A percentile compares a stretch with the other conserved stretches of the same genome.
Conservation (phyloP, 2,329 filamentous ascomycete genomes). For the Aspergillus ochraceoroseus region DNA sequence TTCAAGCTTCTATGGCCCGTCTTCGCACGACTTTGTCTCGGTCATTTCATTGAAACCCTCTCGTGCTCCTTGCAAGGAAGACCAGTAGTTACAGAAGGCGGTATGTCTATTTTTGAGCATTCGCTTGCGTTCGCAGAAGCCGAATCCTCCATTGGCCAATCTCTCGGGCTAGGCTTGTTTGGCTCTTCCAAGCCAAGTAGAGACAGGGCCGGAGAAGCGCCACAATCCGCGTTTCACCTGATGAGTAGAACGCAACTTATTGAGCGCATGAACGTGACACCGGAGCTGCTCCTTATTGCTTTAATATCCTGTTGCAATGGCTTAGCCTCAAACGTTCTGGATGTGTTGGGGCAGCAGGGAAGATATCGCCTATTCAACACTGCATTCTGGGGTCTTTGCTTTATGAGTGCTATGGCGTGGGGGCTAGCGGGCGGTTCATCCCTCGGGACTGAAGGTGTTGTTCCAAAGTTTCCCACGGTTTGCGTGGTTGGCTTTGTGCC, state of each 20-base stretch:
- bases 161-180: constrained; percentile 67
- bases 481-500: constrained; percentile 94
- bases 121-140: constrained; percentile 94
- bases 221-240: constrained; percentile 35
- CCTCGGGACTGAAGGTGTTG: constrained; percentile 49
- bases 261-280: constrained; percentile 76
- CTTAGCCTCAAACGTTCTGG: constrained; percentile 75
- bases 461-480: constrained; percentile 85
- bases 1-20: constrained; percentile 59
- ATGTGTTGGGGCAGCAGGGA: constrained; percentile 72
- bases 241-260: constrained; percentile 56
- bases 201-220: constrained; percentile 39
- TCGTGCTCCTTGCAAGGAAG: constrained; percentile 83
- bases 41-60: constrained; percentile 84
- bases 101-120: constrained; percentile 95
- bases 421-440: constrained; percentile 55
- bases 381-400: constrained; percentile 81
- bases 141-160: constrained; percentile 77
- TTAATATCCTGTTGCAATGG: constrained; percentile 88
- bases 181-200: constrained; percentile 46
- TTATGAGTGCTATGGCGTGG: constrained; percentile 79
- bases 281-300: constrained; percentile 80
- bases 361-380: constrained; percentile 80
- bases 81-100: constrained; percentile 74
- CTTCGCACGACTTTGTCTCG: constrained; percentile 55